Evolutionary conservation across 371 early-diverging fungal species (phyloP), one percentile per base, ranked within the genome.

Genomic region (Dentiscutata heterogama): DNA sequence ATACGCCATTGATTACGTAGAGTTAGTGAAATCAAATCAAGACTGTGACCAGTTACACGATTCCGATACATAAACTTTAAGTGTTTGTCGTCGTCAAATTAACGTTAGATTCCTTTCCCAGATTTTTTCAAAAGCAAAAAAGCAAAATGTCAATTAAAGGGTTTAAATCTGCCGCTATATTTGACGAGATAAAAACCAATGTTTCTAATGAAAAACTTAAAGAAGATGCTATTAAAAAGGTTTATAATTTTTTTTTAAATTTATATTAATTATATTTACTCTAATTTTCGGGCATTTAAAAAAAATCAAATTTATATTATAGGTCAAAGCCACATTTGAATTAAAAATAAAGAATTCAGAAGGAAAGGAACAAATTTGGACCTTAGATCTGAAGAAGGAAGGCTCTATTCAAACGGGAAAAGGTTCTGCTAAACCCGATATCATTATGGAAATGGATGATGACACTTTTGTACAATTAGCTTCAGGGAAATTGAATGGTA

Each of bases 391-490:
- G 85, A 96, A 95, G 91, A 90, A 92, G 83, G 86, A 88, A 53
- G 92, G 92, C 54, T 84, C 78, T 64, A 90, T 92, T 78, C 65
- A 87, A 70, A 88, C 88, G 83, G 94, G 91, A 72, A 94, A 94
- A 88, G 84, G 89, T 46, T 92, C 93, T 61, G 82, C 86, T 25
- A 92, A 92, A 85, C 89, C 95, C 39, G 94, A 94, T 82, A 92
- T 93, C 67, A 90, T 87, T 10, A 84, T 95, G 20, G 86, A 87
- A 50, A 82, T 95, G 83, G 86, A 85, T 82, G 95, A 97, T 84
- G 88, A 90, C 82, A 96, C 95, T 87, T 96, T 98, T 91, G 94
- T 95, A 61, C 92, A 95, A 75, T 86, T 98, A 74, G 94, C 95
- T 31, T 81, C 87, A 46, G 96, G 95, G 70, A 97, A 97, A 89